Conservation (phyloP, 2,329 filamentous ascomycete species). For the Colletotrichum tamarilloi region DNA sequence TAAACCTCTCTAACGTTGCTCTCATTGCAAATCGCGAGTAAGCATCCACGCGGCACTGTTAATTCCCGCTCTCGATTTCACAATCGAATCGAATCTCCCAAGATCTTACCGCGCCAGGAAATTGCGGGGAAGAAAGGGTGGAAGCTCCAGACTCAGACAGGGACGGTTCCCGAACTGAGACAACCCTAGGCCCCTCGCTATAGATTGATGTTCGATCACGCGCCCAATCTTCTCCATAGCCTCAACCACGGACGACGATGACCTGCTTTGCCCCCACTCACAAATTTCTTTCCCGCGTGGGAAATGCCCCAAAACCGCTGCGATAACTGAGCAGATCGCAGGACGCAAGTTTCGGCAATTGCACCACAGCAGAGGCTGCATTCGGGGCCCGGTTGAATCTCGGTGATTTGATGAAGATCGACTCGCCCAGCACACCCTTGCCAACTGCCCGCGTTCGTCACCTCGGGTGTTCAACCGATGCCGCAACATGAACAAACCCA, state of each 20-base stretch:
- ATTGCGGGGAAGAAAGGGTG: conserved; percentile 34
- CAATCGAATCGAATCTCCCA: conserved; percentile 19
- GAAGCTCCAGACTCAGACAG: conserved; percentile 18
- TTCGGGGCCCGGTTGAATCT: background rate
- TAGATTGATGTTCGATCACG: conserved; percentile 3
- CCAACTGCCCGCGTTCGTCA: background rate
- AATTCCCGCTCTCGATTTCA: conserved; percentile 24
- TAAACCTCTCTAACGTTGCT: background rate
- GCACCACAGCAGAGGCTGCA: background rate
- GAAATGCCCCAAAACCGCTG: conserved; percentile 2
- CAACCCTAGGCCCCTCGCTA: conserved; percentile 25
- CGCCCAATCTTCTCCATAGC: conserved; percentile 12
- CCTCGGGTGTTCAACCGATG: conserved; percentile 29
- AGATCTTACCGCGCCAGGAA: conserved; percentile 23
- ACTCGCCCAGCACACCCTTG: conserved; percentile 18
- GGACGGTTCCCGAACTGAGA: conserved; percentile 31
- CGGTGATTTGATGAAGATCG: background rate
- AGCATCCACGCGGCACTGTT: conserved; percentile 21
- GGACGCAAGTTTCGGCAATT: conserved; percentile 1
- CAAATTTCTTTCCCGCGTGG: background rate
- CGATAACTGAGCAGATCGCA: background rate
- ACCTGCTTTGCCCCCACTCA: background rate
- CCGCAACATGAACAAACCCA: conserved; percentile 9
- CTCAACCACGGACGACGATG: conserved; percentile 9
- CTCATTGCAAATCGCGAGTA: background rate